Conservation (phyloP, 169 alveolate species). For the Cystoisospora suis region DNA sequence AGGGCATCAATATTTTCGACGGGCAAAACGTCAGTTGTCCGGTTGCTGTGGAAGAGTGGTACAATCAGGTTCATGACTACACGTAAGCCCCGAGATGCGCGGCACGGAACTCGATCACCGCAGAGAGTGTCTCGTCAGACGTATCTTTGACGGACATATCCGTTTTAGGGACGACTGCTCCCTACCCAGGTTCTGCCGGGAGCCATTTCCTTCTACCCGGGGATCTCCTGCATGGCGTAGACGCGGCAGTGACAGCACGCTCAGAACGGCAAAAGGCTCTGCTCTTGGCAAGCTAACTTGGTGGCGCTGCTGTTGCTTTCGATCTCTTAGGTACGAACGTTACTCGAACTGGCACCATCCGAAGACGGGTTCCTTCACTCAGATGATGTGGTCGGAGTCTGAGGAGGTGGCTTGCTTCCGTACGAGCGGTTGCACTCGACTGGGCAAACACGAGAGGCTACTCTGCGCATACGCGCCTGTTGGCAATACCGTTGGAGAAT, state of each 20-base stretch:
- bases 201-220: too few relatives aligned
- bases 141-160: too few relatives aligned
- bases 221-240: too few relatives aligned
- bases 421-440: not conserved
- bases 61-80: constrained; percentile 17
- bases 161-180: too few relatives aligned
- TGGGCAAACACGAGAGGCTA: constrained; percentile 19
- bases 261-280: too few relatives aligned
- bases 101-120: too few relatives aligned
- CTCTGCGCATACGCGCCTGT: constrained; percentile 14
- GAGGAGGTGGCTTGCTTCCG: not conserved
- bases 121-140: too few relatives aligned
- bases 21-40: not conserved
- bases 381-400: not conserved
- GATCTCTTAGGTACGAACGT: constrained; percentile 38
- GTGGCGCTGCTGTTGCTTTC: too few relatives aligned
- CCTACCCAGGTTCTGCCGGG: too few relatives aligned
- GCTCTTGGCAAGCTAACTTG: too few relatives aligned
- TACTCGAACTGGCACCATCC: constrained; percentile 6
- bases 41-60: constrained; percentile 12
- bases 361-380: constrained; percentile 21
- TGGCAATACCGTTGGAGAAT: constrained; percentile 19
- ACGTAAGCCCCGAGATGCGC: not conserved
- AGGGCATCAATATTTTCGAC: constrained; percentile 6
- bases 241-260: too few relatives aligned